Evolutionary conservation across 2,329 filamentous ascomycete genomes (phyloP).

Genomic region (Microdochium nivale): DNA sequence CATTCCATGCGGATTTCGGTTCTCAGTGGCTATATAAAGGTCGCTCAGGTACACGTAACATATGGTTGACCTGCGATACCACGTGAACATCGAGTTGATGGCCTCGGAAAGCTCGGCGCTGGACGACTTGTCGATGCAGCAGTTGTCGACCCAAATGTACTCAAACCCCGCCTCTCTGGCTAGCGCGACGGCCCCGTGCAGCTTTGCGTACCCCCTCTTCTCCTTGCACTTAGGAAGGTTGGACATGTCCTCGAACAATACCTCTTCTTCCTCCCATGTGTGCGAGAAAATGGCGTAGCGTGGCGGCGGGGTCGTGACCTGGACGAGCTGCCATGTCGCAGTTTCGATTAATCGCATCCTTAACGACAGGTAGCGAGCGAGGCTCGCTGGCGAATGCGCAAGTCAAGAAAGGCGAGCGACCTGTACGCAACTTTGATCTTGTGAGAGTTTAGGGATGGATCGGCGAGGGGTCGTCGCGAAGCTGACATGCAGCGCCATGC

Average conservation of each 20-base stretch:
- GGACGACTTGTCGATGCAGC: background rate
- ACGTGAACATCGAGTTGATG: too few relatives aligned
- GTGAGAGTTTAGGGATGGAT: too few relatives aligned
- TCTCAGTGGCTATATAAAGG: background rate
- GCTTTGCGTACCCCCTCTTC: background rate
- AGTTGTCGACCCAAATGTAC: conserved; percentile 3
- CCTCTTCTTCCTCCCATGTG: background rate
- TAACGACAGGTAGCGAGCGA: too few relatives aligned
- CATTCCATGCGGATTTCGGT: background rate
- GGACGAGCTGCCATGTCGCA: background rate
- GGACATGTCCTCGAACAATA: background rate
- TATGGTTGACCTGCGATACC: background rate
- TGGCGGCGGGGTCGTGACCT: background rate
- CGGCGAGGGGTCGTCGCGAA: too few relatives aligned
- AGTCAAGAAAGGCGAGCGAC: too few relatives aligned
- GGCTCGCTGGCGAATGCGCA: too few relatives aligned
- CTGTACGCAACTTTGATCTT: too few relatives aligned
- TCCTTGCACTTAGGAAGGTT: background rate
- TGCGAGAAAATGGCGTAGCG: conserved; percentile 2
- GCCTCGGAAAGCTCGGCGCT: background rate
- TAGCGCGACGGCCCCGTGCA: background rate
- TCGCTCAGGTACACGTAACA: background rate
- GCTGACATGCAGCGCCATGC: too few relatives aligned
- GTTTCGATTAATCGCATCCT: background rate
- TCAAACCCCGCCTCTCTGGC: background rate